A percentile compares a stretch with the other conserved stretches of the same genome.
Conservation (phyloP, 495 filamentous ascomycete species). For the Lineolata rhizophorae region DNA sequence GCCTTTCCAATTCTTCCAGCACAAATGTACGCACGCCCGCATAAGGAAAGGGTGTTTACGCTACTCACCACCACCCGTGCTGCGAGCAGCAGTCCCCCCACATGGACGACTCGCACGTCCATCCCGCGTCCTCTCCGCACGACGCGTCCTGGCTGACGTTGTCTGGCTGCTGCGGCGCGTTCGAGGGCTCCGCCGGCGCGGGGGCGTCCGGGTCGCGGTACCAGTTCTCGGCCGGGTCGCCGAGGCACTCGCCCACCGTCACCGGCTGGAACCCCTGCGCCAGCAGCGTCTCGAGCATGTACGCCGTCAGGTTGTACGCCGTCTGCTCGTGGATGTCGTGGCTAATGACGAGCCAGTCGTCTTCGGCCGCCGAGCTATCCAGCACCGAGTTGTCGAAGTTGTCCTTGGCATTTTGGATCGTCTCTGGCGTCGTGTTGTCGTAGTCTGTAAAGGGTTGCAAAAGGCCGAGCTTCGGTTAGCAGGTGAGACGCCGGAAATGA, state of each 20-base stretch:
- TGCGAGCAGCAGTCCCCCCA: conserved; percentile 19
- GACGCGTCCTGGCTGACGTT: conserved; percentile 27
- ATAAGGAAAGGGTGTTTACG: no score
- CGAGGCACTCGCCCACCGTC: conserved; percentile 54
- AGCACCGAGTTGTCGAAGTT: conserved; percentile 37
- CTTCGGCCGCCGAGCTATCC: conserved; percentile 20
- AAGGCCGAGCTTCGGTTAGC: conserved; percentile 13
- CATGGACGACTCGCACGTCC: conserved; percentile 25
- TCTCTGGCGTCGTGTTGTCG: conserved; percentile 31
- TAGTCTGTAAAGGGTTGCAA: no score
- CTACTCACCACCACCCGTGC: conserved; percentile 24
- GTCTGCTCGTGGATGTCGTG: conserved; percentile 66
- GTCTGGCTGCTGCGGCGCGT: conserved; percentile 2
- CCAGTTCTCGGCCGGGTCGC: conserved; percentile 49
- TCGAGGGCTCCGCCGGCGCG: conserved; percentile 6
- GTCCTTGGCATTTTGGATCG: conserved; percentile 52
- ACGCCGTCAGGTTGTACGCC: conserved; percentile 53
- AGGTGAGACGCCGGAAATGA: background rate
- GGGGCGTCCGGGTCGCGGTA: conserved; percentile 26
- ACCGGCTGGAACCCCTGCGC: conserved; percentile 39
- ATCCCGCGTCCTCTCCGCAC: conserved; percentile 23
- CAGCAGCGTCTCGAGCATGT: conserved; percentile 39
- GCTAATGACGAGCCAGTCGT: conserved; percentile 43
- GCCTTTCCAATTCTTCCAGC: no score
- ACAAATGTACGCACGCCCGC: no score